Percentiles rank a stretch among this genome's conserved stretches.
Evolutionary conservation across 2,329 filamentous ascomycete genomes (phyloP).

Genomic region (Nannizziopsis barbatae): DNA sequence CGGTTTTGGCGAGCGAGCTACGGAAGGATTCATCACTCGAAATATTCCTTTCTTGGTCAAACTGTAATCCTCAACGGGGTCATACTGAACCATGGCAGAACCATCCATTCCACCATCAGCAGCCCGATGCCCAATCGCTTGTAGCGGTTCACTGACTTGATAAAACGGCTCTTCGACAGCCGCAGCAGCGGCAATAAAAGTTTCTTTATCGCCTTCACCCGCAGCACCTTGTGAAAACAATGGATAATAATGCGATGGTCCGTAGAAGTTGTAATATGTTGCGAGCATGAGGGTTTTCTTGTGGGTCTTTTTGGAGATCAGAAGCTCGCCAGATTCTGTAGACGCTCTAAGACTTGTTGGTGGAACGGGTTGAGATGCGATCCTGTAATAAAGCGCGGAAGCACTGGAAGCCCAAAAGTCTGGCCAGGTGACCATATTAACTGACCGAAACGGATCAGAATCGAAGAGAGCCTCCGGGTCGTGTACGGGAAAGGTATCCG

Average conservation of each 20-base stretch:
- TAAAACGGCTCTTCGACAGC: conserved; percentile 33
- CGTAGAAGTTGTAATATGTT: conserved; percentile 42
- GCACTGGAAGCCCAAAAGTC: conserved; percentile 37
- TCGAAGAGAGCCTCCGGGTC: conserved; percentile 35
- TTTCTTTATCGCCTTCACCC: conserved; percentile 44
- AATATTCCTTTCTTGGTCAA: conserved; percentile 19
- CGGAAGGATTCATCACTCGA: conserved; percentile 23
- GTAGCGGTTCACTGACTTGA: conserved; percentile 30
- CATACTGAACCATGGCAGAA: conserved; percentile 31
- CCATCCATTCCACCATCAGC: conserved; percentile 25
- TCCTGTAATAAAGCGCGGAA: conserved; percentile 30
- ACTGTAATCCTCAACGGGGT: conserved; percentile 27
- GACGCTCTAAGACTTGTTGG: conserved; percentile 21
- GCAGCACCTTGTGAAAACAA: conserved; percentile 38
- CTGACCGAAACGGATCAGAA: conserved; percentile 32
- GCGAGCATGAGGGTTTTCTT: conserved; percentile 35
- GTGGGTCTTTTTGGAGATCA: conserved; percentile 37
- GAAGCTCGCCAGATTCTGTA: conserved; percentile 37
- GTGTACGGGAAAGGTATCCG: conserved; percentile 37
- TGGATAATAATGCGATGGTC: conserved; percentile 37
- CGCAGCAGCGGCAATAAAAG: conserved; percentile 38
- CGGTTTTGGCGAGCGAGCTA: conserved; percentile 21
- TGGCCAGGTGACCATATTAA: conserved; percentile 38
- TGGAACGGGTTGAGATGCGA: conserved; percentile 25
- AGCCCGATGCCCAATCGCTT: conserved; percentile 24